Conservation (phyloP, 768 basidiomycete genomes). For the Russula emetica region DNA sequence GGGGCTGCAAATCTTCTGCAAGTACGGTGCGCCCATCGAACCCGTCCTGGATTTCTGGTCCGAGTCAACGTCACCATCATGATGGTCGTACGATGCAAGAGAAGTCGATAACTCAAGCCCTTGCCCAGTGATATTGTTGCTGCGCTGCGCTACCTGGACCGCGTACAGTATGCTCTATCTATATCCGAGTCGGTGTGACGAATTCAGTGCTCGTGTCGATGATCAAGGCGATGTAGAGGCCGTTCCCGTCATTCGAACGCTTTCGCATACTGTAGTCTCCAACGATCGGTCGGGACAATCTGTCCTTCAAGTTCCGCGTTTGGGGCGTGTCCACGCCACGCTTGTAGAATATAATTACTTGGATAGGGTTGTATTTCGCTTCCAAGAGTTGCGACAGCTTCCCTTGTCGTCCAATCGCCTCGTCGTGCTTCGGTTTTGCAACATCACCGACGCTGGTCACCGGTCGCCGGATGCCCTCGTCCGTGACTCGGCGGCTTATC, state of each 20-base stretch:
- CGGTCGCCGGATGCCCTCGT: no score
- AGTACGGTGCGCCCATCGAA: neutral
- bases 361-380: neutral
- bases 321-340: neutral
- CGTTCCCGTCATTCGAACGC: conserved; percentile 23
- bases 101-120: neutral
- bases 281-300: conserved; percentile 36
- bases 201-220: conserved; percentile 17
- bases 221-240: conserved; percentile 32
- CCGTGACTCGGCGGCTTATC: no score
- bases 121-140: neutral
- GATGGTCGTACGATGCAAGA: neutral
- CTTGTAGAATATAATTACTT: neutral
- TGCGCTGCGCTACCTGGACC: neutral
- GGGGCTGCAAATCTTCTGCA: neutral
- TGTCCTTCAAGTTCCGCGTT: conserved; percentile 27
- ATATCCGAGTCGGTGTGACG: neutral
- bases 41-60: neutral
- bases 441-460: neutral
- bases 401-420: neutral
- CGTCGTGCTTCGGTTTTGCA: neutral
- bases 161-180: neutral
- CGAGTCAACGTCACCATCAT: neutral
- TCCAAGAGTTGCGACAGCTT: neutral
- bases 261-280: conserved; percentile 32